These are phyloP conservation scores for Mycotypha africana DNA, from an alignment of 371 early-diverging fungal genomes.

Conservation along the genomic window DNA sequence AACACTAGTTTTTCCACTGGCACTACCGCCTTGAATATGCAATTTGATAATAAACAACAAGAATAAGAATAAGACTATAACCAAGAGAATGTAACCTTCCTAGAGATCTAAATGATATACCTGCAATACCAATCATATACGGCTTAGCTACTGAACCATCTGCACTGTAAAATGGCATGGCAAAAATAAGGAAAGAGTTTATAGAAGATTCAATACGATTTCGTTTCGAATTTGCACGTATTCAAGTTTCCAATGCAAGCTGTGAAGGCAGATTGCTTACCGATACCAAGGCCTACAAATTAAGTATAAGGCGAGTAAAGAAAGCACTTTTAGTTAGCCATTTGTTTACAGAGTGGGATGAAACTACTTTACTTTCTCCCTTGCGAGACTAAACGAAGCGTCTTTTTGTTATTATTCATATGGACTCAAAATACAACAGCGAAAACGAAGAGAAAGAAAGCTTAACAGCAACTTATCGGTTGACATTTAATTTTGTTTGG, in stretches of 20 bases:
- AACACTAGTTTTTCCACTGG: constrained; percentile 82
- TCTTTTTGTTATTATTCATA: constrained; percentile 10
- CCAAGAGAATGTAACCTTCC: neutral
- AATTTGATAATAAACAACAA: no score
- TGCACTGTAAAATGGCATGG: constrained; percentile 21
- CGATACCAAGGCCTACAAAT: constrained; percentile 28
- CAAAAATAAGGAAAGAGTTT: neutral
- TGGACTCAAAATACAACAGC: no score
- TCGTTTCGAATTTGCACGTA: no score
- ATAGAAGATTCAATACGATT: neutral
- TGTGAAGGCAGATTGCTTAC: no score
- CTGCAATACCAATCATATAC: constrained; percentile 74
- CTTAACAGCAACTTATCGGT: no score
- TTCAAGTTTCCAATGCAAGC: no score
- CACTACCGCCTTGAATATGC: constrained; percentile 76
- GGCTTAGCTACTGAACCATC: constrained; percentile 65
- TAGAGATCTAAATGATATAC: constrained; percentile 22
- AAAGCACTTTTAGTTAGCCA: no score
- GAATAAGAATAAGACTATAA: neutral
- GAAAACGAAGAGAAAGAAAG: no score
- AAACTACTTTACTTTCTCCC: constrained; percentile 41
- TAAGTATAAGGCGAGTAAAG: neutral
- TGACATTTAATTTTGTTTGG: no score
- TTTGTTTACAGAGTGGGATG: no score
- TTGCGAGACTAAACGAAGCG: constrained; percentile 24